Evolutionary conservation across 495 filamentous ascomycete species (phyloP).

Genomic region (Usnea hakonensis): DNA sequence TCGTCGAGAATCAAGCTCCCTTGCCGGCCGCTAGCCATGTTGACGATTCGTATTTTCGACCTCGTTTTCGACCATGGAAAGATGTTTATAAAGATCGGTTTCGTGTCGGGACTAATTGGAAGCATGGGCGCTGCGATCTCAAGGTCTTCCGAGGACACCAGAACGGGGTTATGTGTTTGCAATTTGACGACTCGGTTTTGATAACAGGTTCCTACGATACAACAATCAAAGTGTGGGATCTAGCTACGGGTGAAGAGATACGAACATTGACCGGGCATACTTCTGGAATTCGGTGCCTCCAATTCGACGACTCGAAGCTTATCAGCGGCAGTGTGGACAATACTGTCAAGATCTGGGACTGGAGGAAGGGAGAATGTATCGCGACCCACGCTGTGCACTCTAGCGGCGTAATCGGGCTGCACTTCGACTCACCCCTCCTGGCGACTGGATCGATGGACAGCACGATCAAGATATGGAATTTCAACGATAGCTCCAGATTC

Average conservation of each 20-base stretch:
- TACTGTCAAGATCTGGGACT: slow-evolving; percentile 91
- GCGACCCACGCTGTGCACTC: slow-evolving; percentile 71
- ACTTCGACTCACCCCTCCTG: slow-evolving; percentile 75
- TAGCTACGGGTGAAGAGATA: slow-evolving; percentile 77
- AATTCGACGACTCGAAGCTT: slow-evolving; percentile 87
- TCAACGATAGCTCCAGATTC: slow-evolving; percentile 70
- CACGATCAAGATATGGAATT: slow-evolving; percentile 91
- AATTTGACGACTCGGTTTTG: slow-evolving; percentile 71
- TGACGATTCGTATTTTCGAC: slow-evolving; percentile 39
- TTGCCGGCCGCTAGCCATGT: slow-evolving; percentile 27
- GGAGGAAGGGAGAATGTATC: slow-evolving; percentile 83
- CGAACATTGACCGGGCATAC: slow-evolving; percentile 76
- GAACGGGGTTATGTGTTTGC: slow-evolving; percentile 92
- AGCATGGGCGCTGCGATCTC: slow-evolving; percentile 77
- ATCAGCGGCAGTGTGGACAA: slow-evolving; percentile 77
- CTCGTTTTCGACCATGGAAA: slow-evolving; percentile 72
- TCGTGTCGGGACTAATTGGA: slow-evolving; percentile 92
- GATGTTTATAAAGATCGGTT: slow-evolving; percentile 84
- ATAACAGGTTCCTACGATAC: slow-evolving; percentile 93
- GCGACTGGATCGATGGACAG: slow-evolving; percentile 83
- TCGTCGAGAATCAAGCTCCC: slow-evolving; percentile 19
- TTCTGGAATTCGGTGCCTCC: slow-evolving; percentile 74
- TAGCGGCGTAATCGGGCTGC: slow-evolving; percentile 72
- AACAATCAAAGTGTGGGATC: slow-evolving; percentile 93
- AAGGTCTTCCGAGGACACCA: slow-evolving; percentile 79